Evolutionary conservation across 73 alveolate species (phyloP).

Genomic region (Blepharisma japonicum): DNA sequence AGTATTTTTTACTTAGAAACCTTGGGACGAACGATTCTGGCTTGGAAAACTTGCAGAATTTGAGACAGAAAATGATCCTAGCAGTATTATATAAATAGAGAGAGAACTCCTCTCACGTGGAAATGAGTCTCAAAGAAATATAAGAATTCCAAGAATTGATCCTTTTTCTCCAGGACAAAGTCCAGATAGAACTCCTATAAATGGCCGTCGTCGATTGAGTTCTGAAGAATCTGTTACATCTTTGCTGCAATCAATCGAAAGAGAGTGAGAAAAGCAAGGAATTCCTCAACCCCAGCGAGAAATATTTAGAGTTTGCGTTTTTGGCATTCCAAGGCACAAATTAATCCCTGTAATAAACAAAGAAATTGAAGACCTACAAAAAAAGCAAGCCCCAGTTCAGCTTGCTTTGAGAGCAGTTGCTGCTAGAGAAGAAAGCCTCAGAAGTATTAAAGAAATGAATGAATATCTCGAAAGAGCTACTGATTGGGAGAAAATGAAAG

Average conservation of each 20-base stretch:
- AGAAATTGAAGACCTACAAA: slow-evolving; percentile 48
- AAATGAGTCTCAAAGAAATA: too few relatives aligned
- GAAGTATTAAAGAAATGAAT: slow-evolving; percentile 47
- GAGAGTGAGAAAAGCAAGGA: neutral
- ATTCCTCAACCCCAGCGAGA: neutral
- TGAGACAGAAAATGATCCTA: too few relatives aligned
- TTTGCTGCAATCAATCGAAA: neutral
- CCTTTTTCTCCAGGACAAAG: too few relatives aligned
- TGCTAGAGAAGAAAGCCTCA: slow-evolving; percentile 55
- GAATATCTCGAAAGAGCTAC: slow-evolving; percentile 25
- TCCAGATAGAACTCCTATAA: too few relatives aligned
- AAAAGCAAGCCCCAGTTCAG: slow-evolving; percentile 52
- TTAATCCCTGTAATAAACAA: slow-evolving; percentile 36
- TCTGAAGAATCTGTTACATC: too few relatives aligned
- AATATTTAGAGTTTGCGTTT: neutral
- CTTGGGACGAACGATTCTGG: too few relatives aligned
- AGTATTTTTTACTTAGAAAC: too few relatives aligned
- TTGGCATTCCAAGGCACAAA: slow-evolving; percentile 24
- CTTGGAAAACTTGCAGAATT: too few relatives aligned
- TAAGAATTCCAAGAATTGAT: too few relatives aligned
- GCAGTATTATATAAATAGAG: too few relatives aligned
- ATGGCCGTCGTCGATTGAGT: too few relatives aligned
- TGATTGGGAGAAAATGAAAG: slow-evolving; percentile 22
- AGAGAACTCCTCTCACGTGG: too few relatives aligned
- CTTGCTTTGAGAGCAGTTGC: slow-evolving; percentile 49